These are phyloP conservation scores for Suillus subalutaceus DNA, from an alignment of 768 basidiomycete genomes.

Conservation along the genomic window DNA sequence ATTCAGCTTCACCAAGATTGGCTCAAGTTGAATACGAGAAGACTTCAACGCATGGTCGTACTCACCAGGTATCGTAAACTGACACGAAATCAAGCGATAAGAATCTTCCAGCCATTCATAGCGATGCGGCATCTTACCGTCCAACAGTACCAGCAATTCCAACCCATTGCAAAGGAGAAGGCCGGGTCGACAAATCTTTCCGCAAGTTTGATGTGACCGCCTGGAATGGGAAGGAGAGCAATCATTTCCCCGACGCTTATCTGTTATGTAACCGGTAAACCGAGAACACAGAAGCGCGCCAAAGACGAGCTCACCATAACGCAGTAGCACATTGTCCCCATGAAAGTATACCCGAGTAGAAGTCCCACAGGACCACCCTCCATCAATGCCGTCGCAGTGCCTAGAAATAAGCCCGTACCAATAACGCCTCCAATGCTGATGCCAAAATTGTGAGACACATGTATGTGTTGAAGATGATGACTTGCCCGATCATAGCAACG, in stretches of 20 bases:
- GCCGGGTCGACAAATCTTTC: neutral
- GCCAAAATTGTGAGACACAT: neutral
- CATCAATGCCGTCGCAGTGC: neutral
- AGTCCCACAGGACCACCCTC: constrained; percentile 1
- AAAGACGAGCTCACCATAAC: neutral
- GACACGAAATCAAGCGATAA: neutral
- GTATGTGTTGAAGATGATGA: neutral
- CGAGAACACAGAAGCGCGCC: neutral
- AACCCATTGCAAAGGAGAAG: constrained; percentile 1
- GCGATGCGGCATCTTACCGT: neutral
- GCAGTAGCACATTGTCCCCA: neutral
- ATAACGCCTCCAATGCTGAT: neutral
- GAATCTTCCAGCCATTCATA: neutral
- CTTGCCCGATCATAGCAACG: neutral
- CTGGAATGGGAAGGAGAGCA: neutral
- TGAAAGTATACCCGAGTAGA: neutral
- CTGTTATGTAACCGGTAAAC: neutral
- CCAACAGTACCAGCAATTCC: constrained; percentile 4
- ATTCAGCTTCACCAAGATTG: neutral
- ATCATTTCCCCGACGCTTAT: neutral
- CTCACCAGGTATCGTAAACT: neutral
- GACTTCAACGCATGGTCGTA: neutral
- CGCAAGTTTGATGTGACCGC: neutral
- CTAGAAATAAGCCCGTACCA: neutral
- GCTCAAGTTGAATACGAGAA: neutral